Base-by-base conservation (phyloP, 139 green algal species). In the Chlorella sp. region DNA sequence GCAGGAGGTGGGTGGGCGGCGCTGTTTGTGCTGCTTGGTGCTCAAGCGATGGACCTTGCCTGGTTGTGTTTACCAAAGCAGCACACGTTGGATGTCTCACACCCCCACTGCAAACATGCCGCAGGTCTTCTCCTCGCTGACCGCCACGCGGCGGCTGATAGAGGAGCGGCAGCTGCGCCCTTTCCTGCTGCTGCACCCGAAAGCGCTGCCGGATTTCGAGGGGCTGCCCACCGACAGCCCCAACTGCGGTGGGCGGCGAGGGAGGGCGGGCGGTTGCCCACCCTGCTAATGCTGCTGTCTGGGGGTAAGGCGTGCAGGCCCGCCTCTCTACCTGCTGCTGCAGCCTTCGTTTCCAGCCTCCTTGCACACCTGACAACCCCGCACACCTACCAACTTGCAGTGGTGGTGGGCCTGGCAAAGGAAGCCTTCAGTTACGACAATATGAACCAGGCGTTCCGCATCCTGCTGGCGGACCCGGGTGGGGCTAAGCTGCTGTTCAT, bases 101-200 rank as follows among this genome's bases (percentile, higher is more conserved):
- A n/a, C 70, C 17, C 4, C 7, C 36, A 2, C 3, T 16, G n/a
- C 48, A 26, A 13, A 36, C 76, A 16, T 24, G 8, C 34, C 22
- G 41, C 64, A 82, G 70, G 83, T 78, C 44, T 80, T 86, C 22
- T 79, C 73, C 32, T 75, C 84, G 4, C 43, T 86, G 7, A 68
- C 84, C 3, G 87, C 84, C n/a, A 65, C 87, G 5, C 72, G 73
- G 11, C 32, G 56, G 43, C 79, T 86, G 34, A 16, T 88, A 40
- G 84, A 77, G 32, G 36, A 58, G 56, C 73, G 43, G 51, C 16
- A 58, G 28, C 54, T 79, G 77, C 83, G 67, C 16, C 88, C 88
- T 24, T 75, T 85, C 65, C 83, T 91, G 68, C 84, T 91, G 56
- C 73, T 91, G 54, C 77, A 90, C 41, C 88, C 83, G 28, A 58